Evolutionary conservation across 2,329 filamentous ascomycete species (phyloP).

Genomic region (Exophiala oligosperma): DNA sequence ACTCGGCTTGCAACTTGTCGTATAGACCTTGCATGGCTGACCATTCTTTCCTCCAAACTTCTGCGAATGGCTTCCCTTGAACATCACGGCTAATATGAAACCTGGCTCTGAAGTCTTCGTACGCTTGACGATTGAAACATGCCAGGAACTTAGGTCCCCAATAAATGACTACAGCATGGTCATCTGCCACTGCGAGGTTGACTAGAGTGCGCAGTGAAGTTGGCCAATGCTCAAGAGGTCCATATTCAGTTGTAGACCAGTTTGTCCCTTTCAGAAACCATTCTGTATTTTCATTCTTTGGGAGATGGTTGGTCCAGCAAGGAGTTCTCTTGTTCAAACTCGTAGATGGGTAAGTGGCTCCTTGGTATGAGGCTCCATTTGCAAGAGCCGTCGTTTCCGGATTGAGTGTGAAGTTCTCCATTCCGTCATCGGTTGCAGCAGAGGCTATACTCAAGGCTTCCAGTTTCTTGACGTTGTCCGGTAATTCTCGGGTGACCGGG

Average conservation of each 20-base stretch:
- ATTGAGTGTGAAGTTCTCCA: neutral
- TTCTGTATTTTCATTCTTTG: conserved; percentile 31
- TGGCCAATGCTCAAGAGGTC: conserved; percentile 51
- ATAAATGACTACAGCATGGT: conserved; percentile 41
- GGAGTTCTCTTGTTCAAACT: neutral
- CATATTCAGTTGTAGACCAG: conserved; percentile 51
- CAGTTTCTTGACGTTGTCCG: neutral
- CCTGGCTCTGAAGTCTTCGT: conserved; percentile 8
- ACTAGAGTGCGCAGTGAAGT: conserved; percentile 48
- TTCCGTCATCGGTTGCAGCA: neutral
- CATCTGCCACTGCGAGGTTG: conserved; percentile 47
- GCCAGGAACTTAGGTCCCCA: conserved; percentile 32
- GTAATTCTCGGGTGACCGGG: neutral
- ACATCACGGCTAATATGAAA: conserved; percentile 2
- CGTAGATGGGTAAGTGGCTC: neutral
- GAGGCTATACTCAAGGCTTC: neutral
- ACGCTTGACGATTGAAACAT: conserved; percentile 16
- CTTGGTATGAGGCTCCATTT: neutral
- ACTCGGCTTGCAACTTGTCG: conserved; percentile 4
- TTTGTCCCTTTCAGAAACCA: conserved; percentile 44
- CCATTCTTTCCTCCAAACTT: conserved; percentile 19
- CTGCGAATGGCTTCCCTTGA: conserved; percentile 17
- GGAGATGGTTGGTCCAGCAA: conserved; percentile 22
- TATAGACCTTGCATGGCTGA: conserved; percentile 8
- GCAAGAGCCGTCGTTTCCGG: neutral